Conservation (phyloP, 2,329 filamentous ascomycete genomes). For the Claviceps arundinis region DNA sequence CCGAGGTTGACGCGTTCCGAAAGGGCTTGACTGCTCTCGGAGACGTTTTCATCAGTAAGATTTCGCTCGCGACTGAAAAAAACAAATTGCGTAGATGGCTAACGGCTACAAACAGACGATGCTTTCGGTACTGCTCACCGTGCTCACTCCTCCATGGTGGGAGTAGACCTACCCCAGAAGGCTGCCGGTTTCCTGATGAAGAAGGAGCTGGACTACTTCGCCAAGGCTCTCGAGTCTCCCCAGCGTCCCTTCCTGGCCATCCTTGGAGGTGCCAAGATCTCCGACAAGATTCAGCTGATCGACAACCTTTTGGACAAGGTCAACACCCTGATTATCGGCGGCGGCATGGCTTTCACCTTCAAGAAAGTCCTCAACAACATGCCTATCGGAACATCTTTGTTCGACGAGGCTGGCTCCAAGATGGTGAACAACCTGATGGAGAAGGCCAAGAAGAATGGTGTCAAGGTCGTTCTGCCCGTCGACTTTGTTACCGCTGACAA, state of each 20-base stretch:
- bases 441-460: conserved; percentile 93
- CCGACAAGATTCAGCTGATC: conserved; percentile 98
- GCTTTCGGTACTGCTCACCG: conserved; percentile 97
- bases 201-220: conserved; percentile 99
- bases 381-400: conserved; percentile 80
- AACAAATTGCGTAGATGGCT: conserved; percentile 5
- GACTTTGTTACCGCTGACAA: conserved; percentile 97
- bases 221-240: conserved; percentile 84
- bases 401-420: conserved; percentile 88
- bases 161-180: conserved; percentile 88
- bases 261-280: conserved; percentile 94
- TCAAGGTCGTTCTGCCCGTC: conserved; percentile 86
- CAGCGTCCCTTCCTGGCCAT: conserved; percentile 96
- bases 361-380: conserved; percentile 95
- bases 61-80: not conserved
- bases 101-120: conserved; percentile 50
- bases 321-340: conserved; percentile 90
- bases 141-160: conserved; percentile 98
- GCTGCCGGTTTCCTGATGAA: conserved; percentile 98
- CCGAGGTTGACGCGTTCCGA: conserved; percentile 81
- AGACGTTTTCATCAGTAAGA: conserved; percentile 89
- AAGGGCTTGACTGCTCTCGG: conserved; percentile 89
- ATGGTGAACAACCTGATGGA: conserved; percentile 76
- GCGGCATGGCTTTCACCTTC: conserved; percentile 98
- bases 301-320: conserved; percentile 98